Evolutionary conservation across 2,329 filamentous ascomycete species (phyloP).

Genomic region (Ascochyta lentis): DNA sequence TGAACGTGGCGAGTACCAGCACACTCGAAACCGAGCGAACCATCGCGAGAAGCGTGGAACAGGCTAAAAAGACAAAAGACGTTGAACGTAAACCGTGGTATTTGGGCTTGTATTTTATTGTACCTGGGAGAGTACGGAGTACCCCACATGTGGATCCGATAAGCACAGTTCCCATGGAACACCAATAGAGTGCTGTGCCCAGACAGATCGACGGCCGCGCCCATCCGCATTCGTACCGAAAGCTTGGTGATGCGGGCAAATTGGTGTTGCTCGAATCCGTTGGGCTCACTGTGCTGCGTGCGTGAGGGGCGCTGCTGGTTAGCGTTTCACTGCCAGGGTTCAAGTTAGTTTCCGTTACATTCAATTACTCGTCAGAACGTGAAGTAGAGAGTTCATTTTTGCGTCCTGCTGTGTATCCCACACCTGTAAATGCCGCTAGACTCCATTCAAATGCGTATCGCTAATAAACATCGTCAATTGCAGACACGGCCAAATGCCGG

Average conservation of each 20-base stretch:
- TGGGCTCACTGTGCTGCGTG: neutral
- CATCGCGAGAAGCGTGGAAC: neutral
- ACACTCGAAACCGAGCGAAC: neutral
- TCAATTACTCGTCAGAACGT: neutral
- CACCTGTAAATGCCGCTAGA: constrained; percentile 15
- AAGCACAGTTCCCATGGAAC: neutral
- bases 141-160: constrained; percentile 5
- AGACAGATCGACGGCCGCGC: constrained; percentile 6
- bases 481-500: neutral
- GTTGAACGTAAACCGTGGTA: neutral
- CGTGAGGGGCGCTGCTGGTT: neutral
- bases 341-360: neutral
- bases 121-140: neutral
- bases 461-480: constrained; percentile 10
- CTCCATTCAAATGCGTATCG: constrained; percentile 14
- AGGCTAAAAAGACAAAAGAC: neutral
- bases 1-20: neutral
- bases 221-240: neutral
- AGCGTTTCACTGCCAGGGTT: too few species aligned
- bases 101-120: neutral
- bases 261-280: neutral
- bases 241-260: neutral
- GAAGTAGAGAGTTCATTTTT: constrained; percentile 6
- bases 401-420: constrained; percentile 3
- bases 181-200: constrained; percentile 7